Conservation (phyloP, 106 monocot species). For the Dioscorea alata region DNA sequence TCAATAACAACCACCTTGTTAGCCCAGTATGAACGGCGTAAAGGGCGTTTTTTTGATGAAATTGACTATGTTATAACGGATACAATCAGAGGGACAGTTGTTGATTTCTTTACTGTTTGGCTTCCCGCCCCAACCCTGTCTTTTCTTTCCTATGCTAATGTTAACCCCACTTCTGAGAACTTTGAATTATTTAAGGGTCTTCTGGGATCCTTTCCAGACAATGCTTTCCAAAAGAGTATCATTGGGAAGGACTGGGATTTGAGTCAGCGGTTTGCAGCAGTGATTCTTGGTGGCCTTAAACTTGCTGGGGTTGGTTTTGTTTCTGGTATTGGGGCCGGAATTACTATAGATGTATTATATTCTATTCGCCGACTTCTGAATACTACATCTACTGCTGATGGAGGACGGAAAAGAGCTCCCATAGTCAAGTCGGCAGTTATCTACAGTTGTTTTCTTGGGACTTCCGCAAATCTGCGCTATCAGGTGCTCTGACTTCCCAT, state of each 20-base stretch:
- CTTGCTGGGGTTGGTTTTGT: conserved; percentile 90
- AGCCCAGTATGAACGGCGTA: conserved; percentile 92
- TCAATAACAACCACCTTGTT: conserved; percentile 89
- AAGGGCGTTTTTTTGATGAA: conserved; percentile 89
- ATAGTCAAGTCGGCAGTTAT: conserved; percentile 72
- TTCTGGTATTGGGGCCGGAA: conserved; percentile 82
- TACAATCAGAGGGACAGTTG: conserved; percentile 88
- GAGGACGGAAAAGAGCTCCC: conserved; percentile 40
- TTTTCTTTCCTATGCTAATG: conserved; percentile 58
- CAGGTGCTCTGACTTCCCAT: conserved; percentile 40
- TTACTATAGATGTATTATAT: conserved; percentile 49
- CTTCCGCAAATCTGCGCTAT: conserved; percentile 91
- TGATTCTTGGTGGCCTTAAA: conserved; percentile 77
- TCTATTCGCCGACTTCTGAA: conserved; percentile 40
- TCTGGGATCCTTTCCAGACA: conserved; percentile 83
- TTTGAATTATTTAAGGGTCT: conserved; percentile 69
- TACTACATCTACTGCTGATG: conserved; percentile 20
- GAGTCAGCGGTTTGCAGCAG: conserved; percentile 75
- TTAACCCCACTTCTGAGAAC: conserved; percentile 44
- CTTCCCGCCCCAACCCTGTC: conserved; percentile 96
- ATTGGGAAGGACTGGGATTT: conserved; percentile 68
- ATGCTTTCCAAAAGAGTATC: conserved; percentile 80
- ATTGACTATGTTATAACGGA: conserved; percentile 96
- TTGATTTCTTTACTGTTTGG: conserved; percentile 99
- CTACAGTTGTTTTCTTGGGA: conserved; percentile 82